These are phyloP conservation scores for Puccinia novopanici DNA, from an alignment of 1,284 basidiomycete genomes.

Conservation along the genomic window DNA sequence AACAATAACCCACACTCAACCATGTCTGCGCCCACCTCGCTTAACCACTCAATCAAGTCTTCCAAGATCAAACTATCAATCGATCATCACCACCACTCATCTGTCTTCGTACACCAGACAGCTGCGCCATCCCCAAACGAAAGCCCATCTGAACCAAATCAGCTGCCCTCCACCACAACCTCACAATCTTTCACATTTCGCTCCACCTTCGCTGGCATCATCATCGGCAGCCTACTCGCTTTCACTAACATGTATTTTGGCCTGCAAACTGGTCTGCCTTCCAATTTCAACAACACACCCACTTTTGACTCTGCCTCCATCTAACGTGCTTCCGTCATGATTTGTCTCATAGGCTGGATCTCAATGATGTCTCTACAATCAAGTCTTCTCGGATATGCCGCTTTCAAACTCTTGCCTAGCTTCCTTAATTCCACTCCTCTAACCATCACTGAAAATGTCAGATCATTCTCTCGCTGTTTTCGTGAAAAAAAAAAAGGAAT, in stretches of 20 bases:
- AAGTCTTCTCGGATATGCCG: slow-evolving; percentile 79
- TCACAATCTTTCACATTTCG: slow-evolving; percentile 56
- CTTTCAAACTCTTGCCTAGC: slow-evolving; percentile 70
- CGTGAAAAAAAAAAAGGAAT: not conserved
- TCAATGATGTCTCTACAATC: slow-evolving; percentile 47
- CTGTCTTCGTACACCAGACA: no score
- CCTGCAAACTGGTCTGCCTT: slow-evolving; percentile 76
- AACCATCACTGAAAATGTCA: slow-evolving; percentile 45
- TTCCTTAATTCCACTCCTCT: slow-evolving; percentile 60
- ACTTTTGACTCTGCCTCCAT: no score
- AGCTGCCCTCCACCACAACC: not conserved
- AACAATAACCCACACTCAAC: not conserved
- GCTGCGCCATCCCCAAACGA: slow-evolving; percentile 1
- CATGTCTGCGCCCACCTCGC: slow-evolving; percentile 8
- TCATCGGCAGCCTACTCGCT: slow-evolving; percentile 72
- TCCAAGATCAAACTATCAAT: not conserved
- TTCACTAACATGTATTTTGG: slow-evolving; percentile 77
- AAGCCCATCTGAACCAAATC: not conserved
- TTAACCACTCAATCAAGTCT: not conserved
- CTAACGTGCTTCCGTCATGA: no score
- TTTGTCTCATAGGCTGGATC: slow-evolving; percentile 37
- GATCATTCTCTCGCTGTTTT: not conserved
- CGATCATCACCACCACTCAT: not conserved
- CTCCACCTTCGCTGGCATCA: slow-evolving; percentile 66
- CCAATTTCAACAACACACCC: slow-evolving; percentile 62